phyloP scores from a whole-genome alignment of 2,329 filamentous ascomycete species.

The Daldinia sp. region DNA sequence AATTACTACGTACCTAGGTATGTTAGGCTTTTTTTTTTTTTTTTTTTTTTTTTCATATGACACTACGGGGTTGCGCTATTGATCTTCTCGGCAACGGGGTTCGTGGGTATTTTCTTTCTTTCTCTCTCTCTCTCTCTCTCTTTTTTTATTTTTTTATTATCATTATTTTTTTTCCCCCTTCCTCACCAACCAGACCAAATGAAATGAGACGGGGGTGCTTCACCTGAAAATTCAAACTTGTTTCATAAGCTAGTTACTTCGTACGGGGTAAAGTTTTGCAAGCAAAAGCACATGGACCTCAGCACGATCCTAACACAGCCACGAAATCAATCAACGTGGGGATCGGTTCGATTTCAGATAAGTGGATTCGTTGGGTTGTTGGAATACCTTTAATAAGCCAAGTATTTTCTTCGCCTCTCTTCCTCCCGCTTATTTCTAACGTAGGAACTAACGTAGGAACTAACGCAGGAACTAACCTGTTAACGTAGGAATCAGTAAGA shows the following conservation, averaged over 20 bases:
- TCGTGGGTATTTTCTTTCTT: too few species aligned
- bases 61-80: background rate
- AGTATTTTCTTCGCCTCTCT: background rate
- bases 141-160: too few species aligned
- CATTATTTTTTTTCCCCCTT: too few species aligned
- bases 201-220: constrained; percentile 9
- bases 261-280: background rate
- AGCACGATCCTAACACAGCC: constrained; percentile 2
- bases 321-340: constrained; percentile 1
- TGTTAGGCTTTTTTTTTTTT: too few species aligned
- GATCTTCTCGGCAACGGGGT: too few species aligned
- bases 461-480: background rate
- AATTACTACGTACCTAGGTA: too few species aligned
- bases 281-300: background rate
- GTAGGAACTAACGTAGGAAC: background rate
- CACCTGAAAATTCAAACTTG: background rate
- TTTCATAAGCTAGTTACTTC: too few species aligned
- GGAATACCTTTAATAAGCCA: constrained; percentile 1
- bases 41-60: too few species aligned
- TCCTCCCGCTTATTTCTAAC: background rate
- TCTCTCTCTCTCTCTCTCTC: too few species aligned
- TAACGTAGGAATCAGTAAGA: background rate
- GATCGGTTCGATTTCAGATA: constrained; percentile 6
- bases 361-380: background rate
- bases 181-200: background rate